Percentiles rank a stretch among this genome's conserved stretches.
Evolutionary conservation across 2,329 filamentous ascomycete genomes (phyloP).

Genomic region (Gyromitra esculenta): DNA sequence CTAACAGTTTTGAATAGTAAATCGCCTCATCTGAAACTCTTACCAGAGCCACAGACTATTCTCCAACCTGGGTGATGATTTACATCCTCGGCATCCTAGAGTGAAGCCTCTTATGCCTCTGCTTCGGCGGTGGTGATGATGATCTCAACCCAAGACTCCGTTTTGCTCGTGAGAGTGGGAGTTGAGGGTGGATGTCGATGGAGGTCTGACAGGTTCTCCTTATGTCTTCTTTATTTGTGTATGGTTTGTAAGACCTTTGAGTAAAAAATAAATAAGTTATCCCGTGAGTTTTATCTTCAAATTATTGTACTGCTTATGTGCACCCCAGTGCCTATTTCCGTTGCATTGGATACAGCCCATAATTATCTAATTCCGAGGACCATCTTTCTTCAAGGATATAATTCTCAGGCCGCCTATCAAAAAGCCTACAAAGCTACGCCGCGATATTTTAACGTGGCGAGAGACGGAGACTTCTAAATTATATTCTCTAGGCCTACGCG

Average conservation of each 20-base stretch:
- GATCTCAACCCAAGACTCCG: conserved; percentile 45
- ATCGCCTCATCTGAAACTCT: conserved; percentile 49
- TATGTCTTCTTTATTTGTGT: conserved; percentile 1
- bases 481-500: too few relatives aligned
- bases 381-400: too few relatives aligned
- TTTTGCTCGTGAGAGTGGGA: conserved; percentile 10
- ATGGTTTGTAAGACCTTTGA: not conserved
- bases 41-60: conserved; percentile 50
- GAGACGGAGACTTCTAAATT: too few relatives aligned
- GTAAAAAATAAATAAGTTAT: not conserved
- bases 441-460: too few relatives aligned
- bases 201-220: conserved; percentile 50
- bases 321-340: too few relatives aligned
- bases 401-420: too few relatives aligned
- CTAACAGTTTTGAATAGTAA: conserved; percentile 28
- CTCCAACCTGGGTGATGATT: conserved; percentile 53
- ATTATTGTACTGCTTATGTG: too few relatives aligned
- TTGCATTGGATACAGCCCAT: too few relatives aligned
- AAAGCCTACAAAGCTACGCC: too few relatives aligned
- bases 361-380: too few relatives aligned
- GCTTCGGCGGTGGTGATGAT: conserved; percentile 47
- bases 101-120: conserved; percentile 43
- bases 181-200: conserved; percentile 43
- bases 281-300: not conserved
- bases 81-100: conserved; percentile 47